A percentile compares a stretch with the other conserved stretches of the same genome.
Evolutionary conservation across 306 rosid species (phyloP).

Genomic region (Corylus americana): DNA sequence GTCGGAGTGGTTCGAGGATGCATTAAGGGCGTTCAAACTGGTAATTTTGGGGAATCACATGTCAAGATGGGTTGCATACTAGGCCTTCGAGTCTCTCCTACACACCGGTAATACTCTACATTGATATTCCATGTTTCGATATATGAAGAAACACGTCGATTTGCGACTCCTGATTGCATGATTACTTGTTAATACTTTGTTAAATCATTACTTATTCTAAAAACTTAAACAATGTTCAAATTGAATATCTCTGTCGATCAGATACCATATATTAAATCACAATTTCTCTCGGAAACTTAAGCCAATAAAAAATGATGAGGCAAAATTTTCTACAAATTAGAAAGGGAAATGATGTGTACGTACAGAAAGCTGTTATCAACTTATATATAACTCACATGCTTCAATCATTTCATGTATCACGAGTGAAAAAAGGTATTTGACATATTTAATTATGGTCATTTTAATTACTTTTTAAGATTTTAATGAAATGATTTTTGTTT

Average conservation of each 20-base stretch:
- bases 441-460: too few relatives aligned
- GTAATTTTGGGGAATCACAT: constrained; percentile 35
- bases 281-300: too few relatives aligned
- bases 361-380: neutral
- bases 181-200: neutral
- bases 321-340: neutral
- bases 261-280: too few relatives aligned
- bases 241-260: too few relatives aligned
- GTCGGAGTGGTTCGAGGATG: constrained; percentile 82
- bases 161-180: too few relatives aligned
- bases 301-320: neutral
- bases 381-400: neutral
- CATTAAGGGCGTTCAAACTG: constrained; percentile 55
- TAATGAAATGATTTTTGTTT: too few relatives aligned
- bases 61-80: constrained; percentile 65
- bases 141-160: too few relatives aligned
- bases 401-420: neutral
- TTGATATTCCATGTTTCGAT: too few relatives aligned
- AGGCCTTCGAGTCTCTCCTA: constrained; percentile 79
- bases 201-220: too few relatives aligned
- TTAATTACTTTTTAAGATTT: too few relatives aligned
- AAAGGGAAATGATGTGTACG: neutral
- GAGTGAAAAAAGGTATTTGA: neutral
- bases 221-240: too few relatives aligned
- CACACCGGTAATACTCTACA: constrained; percentile 42